These are phyloP conservation scores for Houttuynia cordata DNA, from an alignment of 164 flowering plant genomes.

Conservation along the genomic window DNA sequence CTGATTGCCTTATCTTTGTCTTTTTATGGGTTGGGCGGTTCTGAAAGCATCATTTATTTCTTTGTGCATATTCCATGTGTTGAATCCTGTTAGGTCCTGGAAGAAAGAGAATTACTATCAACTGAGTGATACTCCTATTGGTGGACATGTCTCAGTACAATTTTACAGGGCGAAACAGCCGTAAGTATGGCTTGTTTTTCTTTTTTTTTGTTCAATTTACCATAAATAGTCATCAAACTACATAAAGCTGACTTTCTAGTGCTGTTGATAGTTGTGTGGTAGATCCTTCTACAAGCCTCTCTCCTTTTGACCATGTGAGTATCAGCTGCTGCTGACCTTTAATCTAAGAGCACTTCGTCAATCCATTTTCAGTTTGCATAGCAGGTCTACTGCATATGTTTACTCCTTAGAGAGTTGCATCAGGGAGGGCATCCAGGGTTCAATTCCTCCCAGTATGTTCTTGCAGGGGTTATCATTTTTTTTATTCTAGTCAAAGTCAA, in stretches of 20 bases:
- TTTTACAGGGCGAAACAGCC: constrained; percentile 14
- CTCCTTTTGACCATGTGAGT: constrained; percentile 14
- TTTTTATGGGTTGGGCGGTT: too few relatives aligned
- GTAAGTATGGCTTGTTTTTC: constrained; percentile 5
- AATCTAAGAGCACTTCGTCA: too few relatives aligned
- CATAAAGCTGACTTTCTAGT: too few relatives aligned
- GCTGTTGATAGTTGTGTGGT: constrained; percentile 27
- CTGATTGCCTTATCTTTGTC: background rate
- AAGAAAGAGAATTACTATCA: constrained; percentile 7
- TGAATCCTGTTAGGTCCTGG: constrained; percentile 12
- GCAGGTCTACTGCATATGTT: background rate
- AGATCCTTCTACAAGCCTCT: constrained; percentile 21
- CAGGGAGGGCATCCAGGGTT: too few relatives aligned
- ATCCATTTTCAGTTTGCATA: background rate
- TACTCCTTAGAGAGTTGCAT: background rate
- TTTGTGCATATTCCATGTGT: background rate
- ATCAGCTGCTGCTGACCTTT: background rate
- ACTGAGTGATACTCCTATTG: constrained; percentile 1
- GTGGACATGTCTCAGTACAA: constrained; percentile 20
- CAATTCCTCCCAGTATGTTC: too few relatives aligned
- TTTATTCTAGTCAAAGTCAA: too few relatives aligned
- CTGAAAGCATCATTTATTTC: background rate
- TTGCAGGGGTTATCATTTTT: too few relatives aligned
- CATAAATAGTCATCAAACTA: background rate
- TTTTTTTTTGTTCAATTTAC: background rate